Conservation (phyloP, 371 early-diverging fungal genomes). For the Mucor lusitanicus region DNA sequence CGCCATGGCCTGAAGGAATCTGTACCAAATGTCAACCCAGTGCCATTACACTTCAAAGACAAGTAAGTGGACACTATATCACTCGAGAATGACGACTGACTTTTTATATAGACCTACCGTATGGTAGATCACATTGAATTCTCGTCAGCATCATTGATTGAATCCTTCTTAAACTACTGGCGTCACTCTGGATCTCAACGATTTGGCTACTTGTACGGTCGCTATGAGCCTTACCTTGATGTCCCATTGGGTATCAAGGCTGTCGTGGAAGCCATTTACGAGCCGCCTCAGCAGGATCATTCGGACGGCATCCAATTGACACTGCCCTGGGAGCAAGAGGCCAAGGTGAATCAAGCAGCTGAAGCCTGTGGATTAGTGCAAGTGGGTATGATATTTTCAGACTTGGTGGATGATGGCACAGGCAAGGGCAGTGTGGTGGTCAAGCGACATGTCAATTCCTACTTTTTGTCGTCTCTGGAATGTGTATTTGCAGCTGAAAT, state of each 20-base stretch:
- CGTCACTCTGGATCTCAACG: constrained; percentile 87
- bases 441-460: constrained; percentile 91
- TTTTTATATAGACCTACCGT: constrained; percentile 76
- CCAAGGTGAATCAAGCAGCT: constrained; percentile 71
- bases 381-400: constrained; percentile 97
- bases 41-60: constrained; percentile 88
- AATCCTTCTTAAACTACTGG: constrained; percentile 90
- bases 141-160: constrained; percentile 84
- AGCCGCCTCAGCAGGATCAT: constrained; percentile 89
- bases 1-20: constrained; percentile 92
- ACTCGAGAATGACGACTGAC: neutral
- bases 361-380: constrained; percentile 73
- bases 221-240: constrained; percentile 88
- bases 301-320: constrained; percentile 82
- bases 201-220: constrained; percentile 94
- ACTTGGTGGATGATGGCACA: constrained; percentile 86
- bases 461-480: constrained; percentile 94
- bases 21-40: constrained; percentile 98
- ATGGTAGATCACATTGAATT: constrained; percentile 99
- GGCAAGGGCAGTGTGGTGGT: constrained; percentile 83
- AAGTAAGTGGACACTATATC: constrained; percentile 50
- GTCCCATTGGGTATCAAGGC: constrained; percentile 98
- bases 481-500: constrained; percentile 87
- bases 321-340: constrained; percentile 59
- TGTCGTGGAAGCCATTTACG: constrained; percentile 95